phyloP scores from a whole-genome alignment of 2,329 filamentous ascomycete species.

The Alternaria tenuissima region DNA sequence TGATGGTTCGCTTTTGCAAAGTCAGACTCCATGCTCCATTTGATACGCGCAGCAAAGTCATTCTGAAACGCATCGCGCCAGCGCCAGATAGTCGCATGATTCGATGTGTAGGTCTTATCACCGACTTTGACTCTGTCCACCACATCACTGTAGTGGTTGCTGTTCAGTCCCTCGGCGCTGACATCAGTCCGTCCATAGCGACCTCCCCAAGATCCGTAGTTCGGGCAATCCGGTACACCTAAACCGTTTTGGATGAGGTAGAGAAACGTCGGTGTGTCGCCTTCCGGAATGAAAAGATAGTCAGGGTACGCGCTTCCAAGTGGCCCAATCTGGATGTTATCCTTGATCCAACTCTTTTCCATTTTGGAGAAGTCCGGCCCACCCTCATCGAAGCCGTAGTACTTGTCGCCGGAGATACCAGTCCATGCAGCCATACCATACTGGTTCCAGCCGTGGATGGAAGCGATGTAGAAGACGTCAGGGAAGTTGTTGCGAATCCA shows the following conservation, averaged over 20 bases:
- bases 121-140: slow-evolving; percentile 49
- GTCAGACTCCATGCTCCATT: slow-evolving; percentile 55
- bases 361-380: slow-evolving; percentile 60
- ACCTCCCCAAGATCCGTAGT: slow-evolving; percentile 61
- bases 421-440: slow-evolving; percentile 65
- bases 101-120: slow-evolving; percentile 49
- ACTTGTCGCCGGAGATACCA: slow-evolving; percentile 62
- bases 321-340: slow-evolving; percentile 62
- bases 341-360: slow-evolving; percentile 61
- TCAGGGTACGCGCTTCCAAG: slow-evolving; percentile 56
- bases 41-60: slow-evolving; percentile 60
- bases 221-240: slow-evolving; percentile 56
- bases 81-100: slow-evolving; percentile 62
- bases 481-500: slow-evolving; percentile 66
- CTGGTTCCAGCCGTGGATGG: slow-evolving; percentile 64
- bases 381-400: slow-evolving; percentile 58
- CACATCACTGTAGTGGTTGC: slow-evolving; percentile 51
- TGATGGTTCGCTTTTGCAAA: slow-evolving; percentile 55
- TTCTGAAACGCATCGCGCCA: slow-evolving; percentile 63
- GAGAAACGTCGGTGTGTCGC: slow-evolving; percentile 62
- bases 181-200: slow-evolving; percentile 52
- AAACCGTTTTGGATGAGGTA: slow-evolving; percentile 61
- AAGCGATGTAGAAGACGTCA: slow-evolving; percentile 64
- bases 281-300: slow-evolving; percentile 62
- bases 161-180: slow-evolving; percentile 45